Evolutionary conservation across 495 filamentous ascomycete genomes (phyloP), one percentile per base, ranked within the genome.

Genomic region (Xylaria longipes): DNA sequence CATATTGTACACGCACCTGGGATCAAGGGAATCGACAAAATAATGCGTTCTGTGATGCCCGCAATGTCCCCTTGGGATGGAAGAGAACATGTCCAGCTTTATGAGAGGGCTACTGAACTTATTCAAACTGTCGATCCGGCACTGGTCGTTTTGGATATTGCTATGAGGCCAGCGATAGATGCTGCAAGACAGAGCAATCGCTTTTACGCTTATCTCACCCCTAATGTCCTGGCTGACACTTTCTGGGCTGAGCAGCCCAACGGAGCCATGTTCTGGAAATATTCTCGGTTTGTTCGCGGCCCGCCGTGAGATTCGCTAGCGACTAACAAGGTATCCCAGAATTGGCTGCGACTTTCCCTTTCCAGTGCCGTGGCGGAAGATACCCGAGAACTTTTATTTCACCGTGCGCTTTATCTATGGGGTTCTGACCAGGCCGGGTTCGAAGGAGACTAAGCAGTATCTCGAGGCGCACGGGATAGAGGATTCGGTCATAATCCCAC

Each of bases 101-200:
- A 25, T 56, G 35, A 73, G 33, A 61, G 63, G 29, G 68, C 43
- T 35, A 63, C 43, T 20, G 68, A 63, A 43, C 31, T 70, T 29
- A 78, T 86, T 56, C 71, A 81, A 7, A 69, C 79, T 5, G 66
- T 84, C 0, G 72, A 81, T 52, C 85, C 86, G 29, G 76, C 77
- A 0, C 69, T 86, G 3, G 78, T 86, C 2, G 80, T 85, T 17
- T 72, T 83, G 29, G 86, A 87, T 65, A 81, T 80, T n/a, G 78
- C 86, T 33, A 80, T 87, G 48, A 74, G 82, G 41, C 82, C 84
- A 58, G 84, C 81, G 1, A 68, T 84, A 25, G 84, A 87, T 72
- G 85, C 84, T 33, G 73, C 80, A 72, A 74, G 79, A 33, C 73
- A 76, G 37, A 50, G 20, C n/a, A 70, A 72, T 46, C 70, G 75